These are phyloP conservation scores for Hymenoscyphus fraxineus DNA, from an alignment of 2,329 filamentous ascomycete species.

Conservation along the genomic window DNA sequence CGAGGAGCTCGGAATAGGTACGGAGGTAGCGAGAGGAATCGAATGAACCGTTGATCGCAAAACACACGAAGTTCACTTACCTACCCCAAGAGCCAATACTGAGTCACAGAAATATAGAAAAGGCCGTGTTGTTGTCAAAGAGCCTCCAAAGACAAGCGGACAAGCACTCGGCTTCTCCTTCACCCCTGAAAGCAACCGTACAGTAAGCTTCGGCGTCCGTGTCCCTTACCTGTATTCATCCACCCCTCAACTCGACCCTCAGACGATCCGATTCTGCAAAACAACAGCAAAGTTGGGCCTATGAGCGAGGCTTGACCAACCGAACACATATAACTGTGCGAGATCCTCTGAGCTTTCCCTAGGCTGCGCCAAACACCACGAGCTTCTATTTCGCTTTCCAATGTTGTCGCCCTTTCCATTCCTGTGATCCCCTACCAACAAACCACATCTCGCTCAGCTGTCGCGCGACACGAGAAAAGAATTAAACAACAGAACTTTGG, in stretches of 20 bases:
- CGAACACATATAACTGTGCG: not conserved
- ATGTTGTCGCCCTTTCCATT: not conserved
- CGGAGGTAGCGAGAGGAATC: not conserved
- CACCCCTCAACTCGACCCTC: not conserved
- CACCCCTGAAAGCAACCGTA: not conserved
- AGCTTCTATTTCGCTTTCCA: not conserved
- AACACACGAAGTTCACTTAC: no score
- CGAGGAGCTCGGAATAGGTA: not conserved
- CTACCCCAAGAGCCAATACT: no score
- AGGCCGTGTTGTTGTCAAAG: not conserved
- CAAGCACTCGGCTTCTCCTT: not conserved
- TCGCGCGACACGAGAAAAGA: not conserved
- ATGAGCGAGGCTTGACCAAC: not conserved
- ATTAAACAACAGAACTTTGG: not conserved
- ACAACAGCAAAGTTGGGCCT: not conserved
- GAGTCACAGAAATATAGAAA: no score
- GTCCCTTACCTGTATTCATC: not conserved
- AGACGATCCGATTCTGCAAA: not conserved
- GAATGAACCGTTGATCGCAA: no score
- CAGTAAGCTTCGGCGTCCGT: no score
- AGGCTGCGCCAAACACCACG: not conserved
- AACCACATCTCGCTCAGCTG: not conserved
- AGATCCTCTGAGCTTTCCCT: not conserved
- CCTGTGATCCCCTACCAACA: not conserved
- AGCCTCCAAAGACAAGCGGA: no score